Base-by-base conservation (phyloP, 805 yeast species). In the Wickerhamiella galacta region DNA sequence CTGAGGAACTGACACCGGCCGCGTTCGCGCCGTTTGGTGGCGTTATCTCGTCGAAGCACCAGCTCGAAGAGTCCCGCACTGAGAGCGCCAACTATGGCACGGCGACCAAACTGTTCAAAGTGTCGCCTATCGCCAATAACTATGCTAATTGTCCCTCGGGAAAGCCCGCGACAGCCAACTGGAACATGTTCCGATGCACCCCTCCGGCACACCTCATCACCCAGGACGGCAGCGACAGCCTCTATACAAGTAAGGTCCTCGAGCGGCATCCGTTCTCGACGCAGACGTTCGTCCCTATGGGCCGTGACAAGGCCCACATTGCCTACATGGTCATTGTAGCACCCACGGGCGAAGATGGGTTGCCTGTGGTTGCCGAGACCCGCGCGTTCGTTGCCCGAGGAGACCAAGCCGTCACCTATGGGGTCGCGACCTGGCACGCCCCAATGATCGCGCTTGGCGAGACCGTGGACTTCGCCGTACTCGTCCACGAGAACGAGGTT, bases 201-300 rank as follows among this genome's bases (percentile, higher is more conserved):
- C 78, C 83, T 4, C 92, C 90, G 2, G 54, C 49, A n/a, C 78
- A 74, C 44, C 57, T 77, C 35, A 61, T 74, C 27, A 32, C 40
- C 6, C 12, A 37, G 14, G 35, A 28, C n/a, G 6, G 12, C 12
- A 5, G 6, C 5, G 9, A n/a, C 5, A 14, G n/a, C 6, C 18
- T 8, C 16, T 77, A 76, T 46, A 46, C 52, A 2, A 56, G 77
- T 6, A 75, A 66, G 41, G 93, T 85, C 1, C 62, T 85, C 17
- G 96, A 85, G 51, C 66, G 93, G 53, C 96, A 85, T 52, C 95
- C 95, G 7, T 77, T 55, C 48, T 67, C 85, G 10, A 75, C 94
- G 0, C 96, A 85, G 54, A 77, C 94, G 0, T 85, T 85, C 50
- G 45, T 80, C n/a, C 95, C 96, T 4, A 68, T 87, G 79, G 95